A percentile compares a stretch with the other conserved stretches of the same genome.
These are phyloP conservation scores for Aspergillus egyptiacus DNA, from an alignment of 495 filamentous ascomycete species.

Conservation along the genomic window DNA sequence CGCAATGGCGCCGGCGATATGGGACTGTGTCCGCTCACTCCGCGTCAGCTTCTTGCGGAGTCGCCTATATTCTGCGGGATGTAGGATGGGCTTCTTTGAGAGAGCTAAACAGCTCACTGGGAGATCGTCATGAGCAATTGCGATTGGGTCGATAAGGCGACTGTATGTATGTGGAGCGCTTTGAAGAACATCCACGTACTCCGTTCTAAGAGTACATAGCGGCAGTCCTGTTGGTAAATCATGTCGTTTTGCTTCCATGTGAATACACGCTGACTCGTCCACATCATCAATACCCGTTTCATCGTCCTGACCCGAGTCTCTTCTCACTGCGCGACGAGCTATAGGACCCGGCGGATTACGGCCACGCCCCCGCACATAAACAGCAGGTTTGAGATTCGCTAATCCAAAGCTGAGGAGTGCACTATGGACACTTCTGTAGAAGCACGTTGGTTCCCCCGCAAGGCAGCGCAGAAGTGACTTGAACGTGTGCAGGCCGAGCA, in stretches of 20 bases:
- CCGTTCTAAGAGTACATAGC: conserved; percentile 52
- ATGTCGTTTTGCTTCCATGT: background rate
- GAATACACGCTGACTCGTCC: background rate
- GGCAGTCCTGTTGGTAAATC: conserved; percentile 47
- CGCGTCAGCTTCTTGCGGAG: conserved; percentile 28
- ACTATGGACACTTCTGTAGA: conserved; percentile 54
- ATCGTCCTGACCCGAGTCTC: conserved; percentile 54
- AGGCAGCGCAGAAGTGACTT: conserved; percentile 30
- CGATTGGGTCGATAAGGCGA: conserved; percentile 29
- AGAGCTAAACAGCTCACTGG: conserved; percentile 10
- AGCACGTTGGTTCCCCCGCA: conserved; percentile 40
- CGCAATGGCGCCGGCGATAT: conserved; percentile 13
- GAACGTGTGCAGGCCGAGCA: conserved; percentile 15
- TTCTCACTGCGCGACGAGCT: conserved; percentile 52
- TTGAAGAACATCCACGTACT: conserved; percentile 20
- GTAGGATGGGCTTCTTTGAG: conserved; percentile 13
- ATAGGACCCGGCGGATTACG: conserved; percentile 47
- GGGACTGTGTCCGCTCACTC: conserved; percentile 32
- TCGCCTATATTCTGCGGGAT: conserved; percentile 32
- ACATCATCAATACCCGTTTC: conserved; percentile 47
- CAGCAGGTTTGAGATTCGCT: conserved; percentile 39
- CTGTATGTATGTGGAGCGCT: conserved; percentile 26
- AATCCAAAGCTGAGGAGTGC: conserved; percentile 55
- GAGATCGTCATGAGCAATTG: conserved; percentile 27
- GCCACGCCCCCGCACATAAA: conserved; percentile 37